These are phyloP conservation scores for Hansenula sp. DNA, from an alignment of 1,139 yeast species.

Conservation along the genomic window DNA sequence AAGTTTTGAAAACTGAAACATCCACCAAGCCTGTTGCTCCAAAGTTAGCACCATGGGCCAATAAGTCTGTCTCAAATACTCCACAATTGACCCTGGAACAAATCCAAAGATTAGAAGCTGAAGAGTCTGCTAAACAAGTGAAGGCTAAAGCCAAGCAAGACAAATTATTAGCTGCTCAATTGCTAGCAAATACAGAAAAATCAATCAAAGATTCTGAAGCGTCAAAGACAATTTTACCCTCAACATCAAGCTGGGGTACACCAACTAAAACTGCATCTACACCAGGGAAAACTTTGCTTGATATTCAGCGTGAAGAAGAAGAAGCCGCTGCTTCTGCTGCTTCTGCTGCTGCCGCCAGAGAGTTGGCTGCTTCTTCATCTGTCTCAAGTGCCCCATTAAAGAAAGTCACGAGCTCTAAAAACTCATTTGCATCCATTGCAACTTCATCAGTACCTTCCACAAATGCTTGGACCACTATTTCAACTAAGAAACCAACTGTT, in stretches of 20 bases:
- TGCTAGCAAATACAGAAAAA: conserved; percentile 25
- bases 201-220: conserved; percentile 23
- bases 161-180: conserved; percentile 23
- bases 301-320: conserved; percentile 46
- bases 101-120: conserved; percentile 67
- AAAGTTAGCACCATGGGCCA: conserved; percentile 58
- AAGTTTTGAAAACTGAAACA: conserved; percentile 17
- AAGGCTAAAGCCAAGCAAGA: conserved; percentile 27
- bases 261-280: conserved; percentile 19
- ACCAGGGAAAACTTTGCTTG: conserved; percentile 39
- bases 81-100: conserved; percentile 63
- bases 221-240: conserved; percentile 17
- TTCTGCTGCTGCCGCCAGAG: conserved; percentile 11
- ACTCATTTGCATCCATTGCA: conserved; percentile 19
- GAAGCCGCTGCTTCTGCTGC: conserved; percentile 24
- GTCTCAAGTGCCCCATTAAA: conserved; percentile 14
- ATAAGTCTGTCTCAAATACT: conserved; percentile 26
- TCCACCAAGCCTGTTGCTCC: conserved; percentile 21
- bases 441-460: conserved; percentile 14
- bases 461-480: conserved; percentile 32
- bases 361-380: conserved; percentile 32
- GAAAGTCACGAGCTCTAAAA: conserved; percentile 11
- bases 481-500: conserved; percentile 22
- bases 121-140: conserved; percentile 34
- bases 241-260: conserved; percentile 22